Base-by-base conservation (phyloP, 2,329 filamentous ascomycete genomes). In the Alternaria panax region DNA sequence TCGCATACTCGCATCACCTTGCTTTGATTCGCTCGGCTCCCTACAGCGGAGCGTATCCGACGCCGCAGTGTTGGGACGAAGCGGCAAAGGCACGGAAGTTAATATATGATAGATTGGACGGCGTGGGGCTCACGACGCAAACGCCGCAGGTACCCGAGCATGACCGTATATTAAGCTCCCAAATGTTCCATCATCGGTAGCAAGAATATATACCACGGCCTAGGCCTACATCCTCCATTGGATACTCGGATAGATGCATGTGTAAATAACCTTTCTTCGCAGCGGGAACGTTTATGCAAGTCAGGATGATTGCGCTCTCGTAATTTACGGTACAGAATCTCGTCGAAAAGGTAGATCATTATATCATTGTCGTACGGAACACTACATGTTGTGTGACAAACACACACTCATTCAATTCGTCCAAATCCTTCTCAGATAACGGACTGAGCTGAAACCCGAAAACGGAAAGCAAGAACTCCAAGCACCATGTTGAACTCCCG, bases 341-440 rank as follows among this genome's bases (percentile, higher is more conserved):
- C 22, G 40, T 43, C 30, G 30, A 36, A 38, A 28, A 18, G 43
- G 14, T 25, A 48, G 36, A 53, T 51, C 30, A 54, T 51, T 40
- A 27, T 56, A 18, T 24, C 25, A 32, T 38, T 36, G 45, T 48
- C 30, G 20, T 48, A 48, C 45, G 14, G 20, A 24, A 36, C 51
- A 51, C 28, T 45, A 50, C 38, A 59, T 50, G 51, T 34, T 50
- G 56, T 60, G 46, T 45, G 25, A 59, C 52, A 56, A 56, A 53
- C 30, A 36, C 42, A 20, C 41, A 32, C 25, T 25, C 28, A 11
- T 48, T 48, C 42, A 50, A 51, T 60, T 51, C 53, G 60, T 54
- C 36, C 48, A 38, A 45, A 51, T 45, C 41, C 32, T 30, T 30
- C 34, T 55, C 45, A 43, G 51, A 47, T 51, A 62, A 34, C 59